Evolutionary conservation across 2,329 filamentous ascomycete species (phyloP), one percentile per base, ranked within the genome.

Genomic region (Xylaria sp.): DNA sequence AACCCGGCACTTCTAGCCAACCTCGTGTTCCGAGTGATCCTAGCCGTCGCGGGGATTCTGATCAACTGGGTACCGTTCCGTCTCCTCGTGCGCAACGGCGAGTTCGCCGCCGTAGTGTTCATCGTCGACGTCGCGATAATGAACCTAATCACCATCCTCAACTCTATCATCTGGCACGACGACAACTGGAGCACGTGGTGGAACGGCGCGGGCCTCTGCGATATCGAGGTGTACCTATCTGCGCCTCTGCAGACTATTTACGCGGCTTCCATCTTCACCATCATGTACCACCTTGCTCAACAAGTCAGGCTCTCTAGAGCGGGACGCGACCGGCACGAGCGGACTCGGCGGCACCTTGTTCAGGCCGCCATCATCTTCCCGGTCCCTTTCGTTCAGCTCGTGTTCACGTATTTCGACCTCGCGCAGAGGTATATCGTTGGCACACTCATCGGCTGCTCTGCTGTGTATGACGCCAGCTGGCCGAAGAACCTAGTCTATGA

Each of bases 361-460:
- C 86, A 89, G 71, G 82, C 83, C 3, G 78, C 85, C 68, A 82
- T 88, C 78, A 85, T 89, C 69, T 87, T 89, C 61, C 82, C 85
- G 1, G 65, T 86, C 3, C 86, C 86, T 0, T 8, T 86, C 14
- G 34, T 88, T 42, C 84, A 88, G 77, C 64, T 85, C 6, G 74
- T 79, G 8, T 81, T 85, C 74, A 83, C 82, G 0, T 85, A 82
- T 74, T 83, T 85, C 19, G 77, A 85, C 14, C 79, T 84, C 3
- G 73, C 78, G 1, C 81, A 85, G 64, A 80, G 87, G 24, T 89
- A 86, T 72, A 78, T 80, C 30, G 74, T 89, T 39, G 82, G 79
- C 32, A 82, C 86, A 0, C 75, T 88, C 47, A 75, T 82, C 21
- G 87, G 87, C 2, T 89, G 87, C 69, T 77, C 74, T 19, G 83